Conservation (phyloP, 306 rosid species). For the Prosopis cineraria region DNA sequence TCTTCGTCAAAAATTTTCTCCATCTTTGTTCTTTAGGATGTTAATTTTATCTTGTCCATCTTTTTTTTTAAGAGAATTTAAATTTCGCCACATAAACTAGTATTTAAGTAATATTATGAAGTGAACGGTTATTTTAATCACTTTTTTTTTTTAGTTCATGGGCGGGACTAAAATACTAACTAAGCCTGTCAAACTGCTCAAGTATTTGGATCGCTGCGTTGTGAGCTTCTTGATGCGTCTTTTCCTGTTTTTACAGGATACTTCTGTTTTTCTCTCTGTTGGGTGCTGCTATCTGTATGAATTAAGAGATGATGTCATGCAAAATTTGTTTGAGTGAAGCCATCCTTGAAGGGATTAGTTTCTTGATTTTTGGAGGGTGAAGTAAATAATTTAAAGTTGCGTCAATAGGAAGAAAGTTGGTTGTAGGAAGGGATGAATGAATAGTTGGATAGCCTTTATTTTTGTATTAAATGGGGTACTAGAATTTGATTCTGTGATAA, state of each 20-base stretch:
- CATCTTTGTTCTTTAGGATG: conserved; percentile 34
- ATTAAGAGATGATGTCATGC: background rate
- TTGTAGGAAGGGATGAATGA: background rate
- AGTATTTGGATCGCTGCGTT: background rate
- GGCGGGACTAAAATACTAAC: background rate
- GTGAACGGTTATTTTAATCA: background rate
- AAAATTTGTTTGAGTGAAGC: background rate
- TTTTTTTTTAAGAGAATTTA: background rate
- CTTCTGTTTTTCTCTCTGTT: background rate
- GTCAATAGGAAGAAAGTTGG: background rate
- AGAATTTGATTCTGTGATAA: background rate
- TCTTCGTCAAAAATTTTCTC: conserved; percentile 26
- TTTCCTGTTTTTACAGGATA: background rate
- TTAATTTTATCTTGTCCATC: conserved; percentile 21
- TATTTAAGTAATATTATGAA: background rate
- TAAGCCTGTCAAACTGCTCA: background rate
- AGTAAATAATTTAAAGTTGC: background rate
- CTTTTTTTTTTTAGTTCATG: background rate
- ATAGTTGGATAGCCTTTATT: background rate
- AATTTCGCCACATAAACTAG: conserved; percentile 8
- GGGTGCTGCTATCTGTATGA: background rate
- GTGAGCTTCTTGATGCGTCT: background rate
- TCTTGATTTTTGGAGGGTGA: background rate
- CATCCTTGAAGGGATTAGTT: background rate
- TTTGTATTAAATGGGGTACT: background rate